Percentiles rank a stretch among this genome's conserved stretches.
These are phyloP conservation scores for Hypomontagnella submonticulosa DNA, from an alignment of 495 filamentous ascomycete genomes.

Conservation along the genomic window DNA sequence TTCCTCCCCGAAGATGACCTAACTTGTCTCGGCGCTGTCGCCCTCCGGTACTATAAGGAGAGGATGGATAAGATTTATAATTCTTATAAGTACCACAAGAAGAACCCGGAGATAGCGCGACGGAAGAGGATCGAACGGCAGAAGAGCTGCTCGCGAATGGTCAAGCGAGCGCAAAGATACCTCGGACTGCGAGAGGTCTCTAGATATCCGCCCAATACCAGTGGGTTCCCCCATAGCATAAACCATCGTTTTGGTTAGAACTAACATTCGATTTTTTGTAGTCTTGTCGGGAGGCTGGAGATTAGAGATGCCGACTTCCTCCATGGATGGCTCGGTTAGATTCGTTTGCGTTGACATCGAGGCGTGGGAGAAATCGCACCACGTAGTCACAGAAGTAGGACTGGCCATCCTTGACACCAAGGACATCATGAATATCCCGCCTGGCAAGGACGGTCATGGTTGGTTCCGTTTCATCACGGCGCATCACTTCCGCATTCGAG, in stretches of 20 bases:
- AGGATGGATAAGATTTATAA: slow-evolving; percentile 41
- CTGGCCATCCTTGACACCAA: slow-evolving; percentile 82
- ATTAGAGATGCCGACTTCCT: slow-evolving; percentile 46
- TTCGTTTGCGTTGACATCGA: slow-evolving; percentile 88
- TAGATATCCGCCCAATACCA: slow-evolving; percentile 23
- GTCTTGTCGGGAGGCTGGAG: slow-evolving; percentile 19
- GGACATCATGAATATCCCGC: slow-evolving; percentile 63
- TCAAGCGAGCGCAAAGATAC: slow-evolving; percentile 74
- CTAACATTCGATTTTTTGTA: slow-evolving; percentile 9
- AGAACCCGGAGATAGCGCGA: slow-evolving; percentile 15
- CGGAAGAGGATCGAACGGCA: slow-evolving; percentile 53
- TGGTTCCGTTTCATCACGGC: slow-evolving; percentile 74
- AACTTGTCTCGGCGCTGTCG: slow-evolving; percentile 14
- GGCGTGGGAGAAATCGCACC: slow-evolving; percentile 72
- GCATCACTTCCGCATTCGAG: slow-evolving; percentile 79
- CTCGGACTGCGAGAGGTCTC: slow-evolving; percentile 66
- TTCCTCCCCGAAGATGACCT: slow-evolving; percentile 29
- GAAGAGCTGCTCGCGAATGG: slow-evolving; percentile 57
- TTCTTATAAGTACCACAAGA: slow-evolving; percentile 53
- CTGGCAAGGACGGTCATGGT: slow-evolving; percentile 66
- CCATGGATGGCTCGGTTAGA: slow-evolving; percentile 63
- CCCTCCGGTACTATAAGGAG: slow-evolving; percentile 24
- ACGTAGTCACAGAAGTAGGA: slow-evolving; percentile 83
- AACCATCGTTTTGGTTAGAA: neutral
- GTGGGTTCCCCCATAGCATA: slow-evolving; percentile 6